phyloP scores from a whole-genome alignment of 768 basidiomycete genomes.

The Phylloporus arenicola region DNA sequence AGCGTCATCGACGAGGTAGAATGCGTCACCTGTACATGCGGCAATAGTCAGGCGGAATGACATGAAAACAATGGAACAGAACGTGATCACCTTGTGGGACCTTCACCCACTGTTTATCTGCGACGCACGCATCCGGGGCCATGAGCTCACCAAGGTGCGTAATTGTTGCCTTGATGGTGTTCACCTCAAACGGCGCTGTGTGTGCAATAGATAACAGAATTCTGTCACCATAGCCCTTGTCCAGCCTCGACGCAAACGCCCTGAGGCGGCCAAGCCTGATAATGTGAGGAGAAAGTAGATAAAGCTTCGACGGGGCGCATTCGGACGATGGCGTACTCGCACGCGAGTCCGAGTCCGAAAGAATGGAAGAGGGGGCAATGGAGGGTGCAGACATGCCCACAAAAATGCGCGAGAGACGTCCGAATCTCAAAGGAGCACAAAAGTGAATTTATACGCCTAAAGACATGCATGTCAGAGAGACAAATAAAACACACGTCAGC shows the following conservation, averaged over 20 bases:
- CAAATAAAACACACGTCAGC: constrained; percentile 1
- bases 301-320: constrained; percentile 14
- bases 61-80: background rate
- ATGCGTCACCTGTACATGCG: constrained; percentile 8
- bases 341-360: constrained; percentile 17
- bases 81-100: constrained; percentile 14
- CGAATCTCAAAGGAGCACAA: background rate
- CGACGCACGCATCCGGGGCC: constrained; percentile 2
- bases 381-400: constrained; percentile 19
- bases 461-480: constrained; percentile 1
- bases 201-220: constrained; percentile 23
- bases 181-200: constrained; percentile 1
- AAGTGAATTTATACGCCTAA: constrained; percentile 22
- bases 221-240: constrained; percentile 26
- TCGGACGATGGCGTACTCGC: constrained; percentile 25
- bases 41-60: background rate
- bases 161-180: constrained; percentile 8
- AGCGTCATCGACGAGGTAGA: constrained; percentile 18
- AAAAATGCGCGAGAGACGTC: background rate
- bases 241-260: constrained; percentile 17
- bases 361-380: constrained; percentile 7
- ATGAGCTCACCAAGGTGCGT: constrained; percentile 9
- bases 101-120: constrained; percentile 15
- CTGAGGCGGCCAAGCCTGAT: constrained; percentile 10
- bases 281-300: constrained; percentile 20